A percentile compares a stretch with the other conserved stretches of the same genome.
Evolutionary conservation across 2,329 filamentous ascomycete genomes (phyloP).

Genomic region (Ophiostoma montium): DNA sequence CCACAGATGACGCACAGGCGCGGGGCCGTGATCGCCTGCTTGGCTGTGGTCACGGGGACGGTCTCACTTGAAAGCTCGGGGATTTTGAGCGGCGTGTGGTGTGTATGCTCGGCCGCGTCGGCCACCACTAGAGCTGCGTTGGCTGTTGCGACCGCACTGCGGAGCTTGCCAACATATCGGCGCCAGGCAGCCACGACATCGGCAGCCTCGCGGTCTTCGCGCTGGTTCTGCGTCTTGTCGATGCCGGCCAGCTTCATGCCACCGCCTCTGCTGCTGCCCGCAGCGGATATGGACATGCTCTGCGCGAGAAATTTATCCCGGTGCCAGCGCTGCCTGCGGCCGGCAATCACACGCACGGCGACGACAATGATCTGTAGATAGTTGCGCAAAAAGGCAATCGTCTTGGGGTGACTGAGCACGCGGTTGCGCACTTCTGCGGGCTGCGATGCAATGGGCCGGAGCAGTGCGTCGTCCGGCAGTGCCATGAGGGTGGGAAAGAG

Average conservation of each 20-base stretch:
- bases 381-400: slow-evolving; percentile 46
- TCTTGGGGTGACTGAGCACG: slow-evolving; percentile 48
- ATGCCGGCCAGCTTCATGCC: slow-evolving; percentile 79
- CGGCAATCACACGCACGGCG: slow-evolving; percentile 68
- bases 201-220: slow-evolving; percentile 72
- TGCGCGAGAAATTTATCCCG: slow-evolving; percentile 73
- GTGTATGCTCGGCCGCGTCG: slow-evolving; percentile 10
- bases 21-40: slow-evolving; percentile 58
- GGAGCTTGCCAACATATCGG: slow-evolving; percentile 58
- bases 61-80: slow-evolving; percentile 54
- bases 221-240: slow-evolving; percentile 66
- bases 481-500: slow-evolving; percentile 59
- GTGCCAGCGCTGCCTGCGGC: slow-evolving; percentile 80
- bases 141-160: slow-evolving; percentile 54
- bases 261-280: slow-evolving; percentile 55
- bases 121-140: slow-evolving; percentile 30
- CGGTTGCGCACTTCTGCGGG: slow-evolving; percentile 43
- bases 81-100: slow-evolving; percentile 31
- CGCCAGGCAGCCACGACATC: slow-evolving; percentile 67
- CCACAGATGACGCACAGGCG: slow-evolving; percentile 78
- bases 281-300: slow-evolving; percentile 68
- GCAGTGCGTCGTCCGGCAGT: slow-evolving; percentile 48
- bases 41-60: slow-evolving; percentile 53
- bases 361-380: slow-evolving; percentile 53
- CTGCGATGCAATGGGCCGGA: slow-evolving; percentile 49